phyloP scores from a whole-genome alignment of 257 asterid species.

The Galeopsis tetrahit region DNA sequence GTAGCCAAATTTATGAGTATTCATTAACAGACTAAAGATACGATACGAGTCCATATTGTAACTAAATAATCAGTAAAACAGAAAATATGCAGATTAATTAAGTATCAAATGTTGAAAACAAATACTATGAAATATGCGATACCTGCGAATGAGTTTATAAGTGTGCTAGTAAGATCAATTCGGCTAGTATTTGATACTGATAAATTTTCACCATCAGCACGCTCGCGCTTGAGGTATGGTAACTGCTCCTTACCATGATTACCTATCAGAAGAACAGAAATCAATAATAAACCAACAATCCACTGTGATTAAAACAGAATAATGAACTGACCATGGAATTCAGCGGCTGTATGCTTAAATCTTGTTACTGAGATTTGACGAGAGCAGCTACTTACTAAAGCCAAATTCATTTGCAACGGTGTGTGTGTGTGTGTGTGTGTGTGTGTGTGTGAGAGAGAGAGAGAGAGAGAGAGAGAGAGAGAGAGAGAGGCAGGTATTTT shows the following conservation, averaged over 20 bases:
- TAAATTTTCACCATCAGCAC: constrained; percentile 31
- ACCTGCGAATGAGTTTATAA: constrained; percentile 35
- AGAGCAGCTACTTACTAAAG: constrained; percentile 35
- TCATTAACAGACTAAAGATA: background rate
- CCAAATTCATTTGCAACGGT: constrained; percentile 42
- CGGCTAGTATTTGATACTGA: constrained; percentile 39
- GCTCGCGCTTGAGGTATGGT: constrained; percentile 30
- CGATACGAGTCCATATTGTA: background rate
- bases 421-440: no score
- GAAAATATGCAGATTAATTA: background rate
- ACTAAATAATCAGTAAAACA: background rate
- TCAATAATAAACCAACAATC: background rate
- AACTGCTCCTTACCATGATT: constrained; percentile 33
- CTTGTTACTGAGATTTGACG: constrained; percentile 31
- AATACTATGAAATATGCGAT: background rate
- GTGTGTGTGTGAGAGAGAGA: no score
- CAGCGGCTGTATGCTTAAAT: constrained; percentile 35
- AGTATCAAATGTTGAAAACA: background rate
- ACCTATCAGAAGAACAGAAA: constrained; percentile 31
- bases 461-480: background rate
- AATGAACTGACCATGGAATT: constrained; percentile 34
- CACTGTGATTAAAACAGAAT: background rate
- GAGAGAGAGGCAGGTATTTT: constrained; percentile 2
- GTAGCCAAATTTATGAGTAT: constrained; percentile 1
- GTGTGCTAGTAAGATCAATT: constrained; percentile 38